Conservation (phyloP, 2,329 filamentous ascomycete species). For the Tothia fuscella region DNA sequence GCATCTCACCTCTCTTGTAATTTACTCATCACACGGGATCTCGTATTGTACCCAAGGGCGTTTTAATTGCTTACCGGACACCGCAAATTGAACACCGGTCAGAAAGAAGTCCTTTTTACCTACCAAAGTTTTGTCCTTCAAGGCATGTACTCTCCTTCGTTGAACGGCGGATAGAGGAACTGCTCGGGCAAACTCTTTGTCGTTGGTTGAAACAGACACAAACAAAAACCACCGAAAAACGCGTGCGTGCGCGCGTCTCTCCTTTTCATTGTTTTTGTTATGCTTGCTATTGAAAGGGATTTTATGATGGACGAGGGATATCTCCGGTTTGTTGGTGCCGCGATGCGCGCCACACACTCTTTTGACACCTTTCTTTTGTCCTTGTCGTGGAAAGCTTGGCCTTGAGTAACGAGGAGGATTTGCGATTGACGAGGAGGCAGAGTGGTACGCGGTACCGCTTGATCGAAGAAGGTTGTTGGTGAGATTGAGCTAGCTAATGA, state of each 20-base stretch:
- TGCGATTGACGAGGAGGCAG: background rate
- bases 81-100: too few relatives aligned
- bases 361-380: conserved; percentile 8
- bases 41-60: conserved; percentile 2
- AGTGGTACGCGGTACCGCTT: conserved; percentile 8
- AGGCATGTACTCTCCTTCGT: conserved; percentile 5
- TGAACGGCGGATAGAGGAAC: conserved; percentile 3
- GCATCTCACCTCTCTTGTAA: conserved; percentile 3
- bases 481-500: conserved; percentile 5
- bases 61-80: conserved; percentile 4
- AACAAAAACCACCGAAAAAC: background rate
- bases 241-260: conserved; percentile 3
- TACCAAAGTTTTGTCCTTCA: conserved; percentile 1
- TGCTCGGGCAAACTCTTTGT: too few relatives aligned
- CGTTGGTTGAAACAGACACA: background rate
- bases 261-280: background rate
- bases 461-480: conserved; percentile 3
- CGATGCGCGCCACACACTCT: conserved; percentile 7
- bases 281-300: background rate
- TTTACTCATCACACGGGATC: conserved; percentile 5
- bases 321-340: conserved; percentile 4
- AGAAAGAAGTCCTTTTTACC: too few relatives aligned
- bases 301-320: conserved; percentile 3
- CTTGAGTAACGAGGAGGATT: conserved; percentile 4
- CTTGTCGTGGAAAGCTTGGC: conserved; percentile 7